Evolutionary conservation across 2,329 filamentous ascomycete genomes (phyloP).

Genomic region (Gliomastix tumulicola): DNA sequence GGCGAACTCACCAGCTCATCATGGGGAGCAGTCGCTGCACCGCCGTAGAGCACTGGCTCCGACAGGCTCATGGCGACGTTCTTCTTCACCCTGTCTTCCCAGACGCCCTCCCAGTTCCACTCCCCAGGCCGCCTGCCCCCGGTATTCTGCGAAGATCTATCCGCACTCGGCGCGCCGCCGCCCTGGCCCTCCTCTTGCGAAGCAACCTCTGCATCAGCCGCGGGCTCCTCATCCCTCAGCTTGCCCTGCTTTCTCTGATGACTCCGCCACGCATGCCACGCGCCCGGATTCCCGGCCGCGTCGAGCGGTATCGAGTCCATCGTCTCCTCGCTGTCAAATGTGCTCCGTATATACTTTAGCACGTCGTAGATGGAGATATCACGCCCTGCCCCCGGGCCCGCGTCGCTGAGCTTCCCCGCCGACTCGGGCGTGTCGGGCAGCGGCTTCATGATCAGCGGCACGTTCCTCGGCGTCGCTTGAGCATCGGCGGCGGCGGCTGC

Average conservation of each 20-base stretch:
- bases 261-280: conserved; percentile 88
- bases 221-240: conserved; percentile 1
- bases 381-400: too few relatives aligned
- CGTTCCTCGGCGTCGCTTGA: conserved; percentile 3
- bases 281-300: conserved; percentile 81
- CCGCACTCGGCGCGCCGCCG: neutral
- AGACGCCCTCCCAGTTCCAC: conserved; percentile 98
- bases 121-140: conserved; percentile 54
- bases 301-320: conserved; percentile 74
- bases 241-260: conserved; percentile 41
- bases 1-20: conserved; percentile 65
- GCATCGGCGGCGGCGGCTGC: conserved; percentile 9
- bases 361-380: conserved; percentile 57
- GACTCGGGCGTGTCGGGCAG: neutral
- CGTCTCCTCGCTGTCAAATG: conserved; percentile 71
- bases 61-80: conserved; percentile 71
- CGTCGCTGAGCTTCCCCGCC: conserved; percentile 1
- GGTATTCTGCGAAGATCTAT: neutral
- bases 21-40: conserved; percentile 40
- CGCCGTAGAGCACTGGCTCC: conserved; percentile 73
- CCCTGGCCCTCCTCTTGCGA: too few relatives aligned
- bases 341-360: conserved; percentile 71
- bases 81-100: conserved; percentile 81
- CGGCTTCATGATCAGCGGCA: too few relatives aligned
- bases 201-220: conserved; percentile 1